phyloP scores from a whole-genome alignment of 345 rosid species.

The Lepidium didymum region DNA sequence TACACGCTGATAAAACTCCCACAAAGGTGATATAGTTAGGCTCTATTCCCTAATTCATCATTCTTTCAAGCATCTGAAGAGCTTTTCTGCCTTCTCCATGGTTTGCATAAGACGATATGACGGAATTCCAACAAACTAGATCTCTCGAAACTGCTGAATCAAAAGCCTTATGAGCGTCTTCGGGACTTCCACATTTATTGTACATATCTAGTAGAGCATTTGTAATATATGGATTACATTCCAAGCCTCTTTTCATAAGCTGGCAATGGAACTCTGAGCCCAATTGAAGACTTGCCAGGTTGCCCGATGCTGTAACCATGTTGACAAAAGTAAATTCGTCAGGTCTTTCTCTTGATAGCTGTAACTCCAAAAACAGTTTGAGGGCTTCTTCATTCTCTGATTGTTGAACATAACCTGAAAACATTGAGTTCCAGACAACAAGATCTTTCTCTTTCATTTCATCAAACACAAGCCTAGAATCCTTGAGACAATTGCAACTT shows the following conservation, averaged over 20 bases:
- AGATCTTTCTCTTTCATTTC: conserved; percentile 60
- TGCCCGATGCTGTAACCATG: conserved; percentile 55
- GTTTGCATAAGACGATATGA: conserved; percentile 59
- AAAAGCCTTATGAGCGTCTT: conserved; percentile 49
- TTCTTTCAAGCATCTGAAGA: conserved; percentile 44
- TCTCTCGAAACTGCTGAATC: conserved; percentile 36
- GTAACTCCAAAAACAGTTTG: conserved; percentile 43
- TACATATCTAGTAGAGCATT: conserved; percentile 73
- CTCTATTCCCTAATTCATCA: conserved; percentile 46
- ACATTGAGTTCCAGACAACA: conserved; percentile 76
- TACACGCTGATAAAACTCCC: conserved; percentile 69
- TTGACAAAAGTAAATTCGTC: conserved; percentile 60
- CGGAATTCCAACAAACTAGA: conserved; percentile 62
- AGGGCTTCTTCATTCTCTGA: conserved; percentile 58
- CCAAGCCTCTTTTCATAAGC: conserved; percentile 39
- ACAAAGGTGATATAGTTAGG: conserved; percentile 65
- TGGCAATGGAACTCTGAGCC: conserved; percentile 66
- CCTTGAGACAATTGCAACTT: conserved; percentile 41
- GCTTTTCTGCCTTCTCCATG: conserved; percentile 61
- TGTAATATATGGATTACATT: conserved; percentile 42
- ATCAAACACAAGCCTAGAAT: conserved; percentile 58
- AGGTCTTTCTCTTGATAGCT: conserved; percentile 41
- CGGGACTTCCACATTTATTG: conserved; percentile 67
- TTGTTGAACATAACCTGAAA: conserved; percentile 57
- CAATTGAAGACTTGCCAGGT: conserved; percentile 51